A percentile compares a stretch with the other conserved stretches of the same genome.
These are phyloP conservation scores for Globisporangium nagaii DNA, from an alignment of 352 stramenopile genomes.

Conservation along the genomic window DNA sequence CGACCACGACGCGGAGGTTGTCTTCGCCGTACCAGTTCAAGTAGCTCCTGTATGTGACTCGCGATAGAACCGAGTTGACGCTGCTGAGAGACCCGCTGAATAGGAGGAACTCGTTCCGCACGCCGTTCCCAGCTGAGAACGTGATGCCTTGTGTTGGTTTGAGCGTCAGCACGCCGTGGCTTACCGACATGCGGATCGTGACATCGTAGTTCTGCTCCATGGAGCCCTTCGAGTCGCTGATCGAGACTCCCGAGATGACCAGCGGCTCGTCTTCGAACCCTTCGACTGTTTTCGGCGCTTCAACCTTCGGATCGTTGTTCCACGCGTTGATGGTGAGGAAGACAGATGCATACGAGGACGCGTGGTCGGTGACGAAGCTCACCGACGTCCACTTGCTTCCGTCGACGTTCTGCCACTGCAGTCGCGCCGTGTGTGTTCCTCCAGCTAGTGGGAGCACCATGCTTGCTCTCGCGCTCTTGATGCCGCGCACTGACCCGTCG, in stretches of 20 bases:
- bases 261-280: slow-evolving; percentile 48
- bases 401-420: slow-evolving; percentile 79
- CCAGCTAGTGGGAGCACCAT: slow-evolving; percentile 54
- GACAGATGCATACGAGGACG: slow-evolving; percentile 58
- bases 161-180: slow-evolving; percentile 48
- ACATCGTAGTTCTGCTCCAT: slow-evolving; percentile 63
- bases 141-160: slow-evolving; percentile 56
- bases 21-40: slow-evolving; percentile 77
- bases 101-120: slow-evolving; percentile 47
- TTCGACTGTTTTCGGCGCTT: slow-evolving; percentile 22
- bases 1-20: slow-evolving; percentile 40
- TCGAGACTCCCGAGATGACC: slow-evolving; percentile 29
- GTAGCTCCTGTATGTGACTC: slow-evolving; percentile 48
- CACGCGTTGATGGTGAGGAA: slow-evolving; percentile 63
- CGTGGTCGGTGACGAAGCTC: slow-evolving; percentile 64
- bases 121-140: slow-evolving; percentile 41
- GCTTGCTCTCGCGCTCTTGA: slow-evolving; percentile 62
- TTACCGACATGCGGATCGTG: slow-evolving; percentile 45
- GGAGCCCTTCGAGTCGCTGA: slow-evolving; percentile 40
- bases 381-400: slow-evolving; percentile 58
- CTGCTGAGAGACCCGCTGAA: slow-evolving; percentile 56
- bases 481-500: slow-evolving; percentile 58
- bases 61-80: slow-evolving; percentile 50
- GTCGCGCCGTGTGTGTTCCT: slow-evolving; percentile 50
- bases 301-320: slow-evolving; percentile 65